Conservation (phyloP, 768 basidiomycete genomes). For the Rossbeevera mucosa region DNA sequence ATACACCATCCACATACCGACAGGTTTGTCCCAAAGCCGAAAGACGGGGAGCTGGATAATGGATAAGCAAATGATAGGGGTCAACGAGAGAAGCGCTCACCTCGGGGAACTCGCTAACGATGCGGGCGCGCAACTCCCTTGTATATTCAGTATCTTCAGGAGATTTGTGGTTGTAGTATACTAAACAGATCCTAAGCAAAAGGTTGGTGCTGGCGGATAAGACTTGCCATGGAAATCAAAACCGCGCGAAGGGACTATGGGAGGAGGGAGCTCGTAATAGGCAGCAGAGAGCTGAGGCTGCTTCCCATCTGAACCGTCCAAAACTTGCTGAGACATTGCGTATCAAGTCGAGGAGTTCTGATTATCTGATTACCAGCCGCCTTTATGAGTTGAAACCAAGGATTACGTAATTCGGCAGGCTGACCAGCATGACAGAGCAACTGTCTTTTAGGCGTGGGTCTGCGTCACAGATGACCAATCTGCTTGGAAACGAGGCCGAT, state of each 20-base stretch:
- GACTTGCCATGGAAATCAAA: slow-evolving; percentile 73
- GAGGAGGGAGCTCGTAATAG: slow-evolving; percentile 52
- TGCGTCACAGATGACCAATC: no score
- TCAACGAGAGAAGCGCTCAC: slow-evolving; percentile 26
- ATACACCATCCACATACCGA: slow-evolving; percentile 41
- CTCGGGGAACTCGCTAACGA: slow-evolving; percentile 67
- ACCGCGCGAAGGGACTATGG: slow-evolving; percentile 47
- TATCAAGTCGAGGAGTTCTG: no score
- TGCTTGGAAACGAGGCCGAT: no score
- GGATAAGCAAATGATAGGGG: background rate
- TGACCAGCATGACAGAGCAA: no score
- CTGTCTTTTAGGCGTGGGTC: no score
- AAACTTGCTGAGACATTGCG: no score
- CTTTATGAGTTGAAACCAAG: no score
- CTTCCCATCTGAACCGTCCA: slow-evolving; percentile 5
- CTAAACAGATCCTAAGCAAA: slow-evolving; percentile 29
- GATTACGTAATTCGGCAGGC: no score
- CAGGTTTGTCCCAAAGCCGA: slow-evolving; percentile 55
- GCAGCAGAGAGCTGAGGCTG: slow-evolving; percentile 39
- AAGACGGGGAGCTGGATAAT: slow-evolving; percentile 52
- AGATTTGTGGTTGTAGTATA: slow-evolving; percentile 55
- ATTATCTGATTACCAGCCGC: no score
- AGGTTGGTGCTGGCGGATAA: background rate
- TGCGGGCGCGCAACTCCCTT: slow-evolving; percentile 51
- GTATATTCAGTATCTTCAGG: slow-evolving; percentile 45